Percentiles rank a stretch among this genome's conserved stretches.
These are phyloP conservation scores for Talaromyces stipitatus DNA, from an alignment of 495 filamentous ascomycete species.

Conservation along the genomic window DNA sequence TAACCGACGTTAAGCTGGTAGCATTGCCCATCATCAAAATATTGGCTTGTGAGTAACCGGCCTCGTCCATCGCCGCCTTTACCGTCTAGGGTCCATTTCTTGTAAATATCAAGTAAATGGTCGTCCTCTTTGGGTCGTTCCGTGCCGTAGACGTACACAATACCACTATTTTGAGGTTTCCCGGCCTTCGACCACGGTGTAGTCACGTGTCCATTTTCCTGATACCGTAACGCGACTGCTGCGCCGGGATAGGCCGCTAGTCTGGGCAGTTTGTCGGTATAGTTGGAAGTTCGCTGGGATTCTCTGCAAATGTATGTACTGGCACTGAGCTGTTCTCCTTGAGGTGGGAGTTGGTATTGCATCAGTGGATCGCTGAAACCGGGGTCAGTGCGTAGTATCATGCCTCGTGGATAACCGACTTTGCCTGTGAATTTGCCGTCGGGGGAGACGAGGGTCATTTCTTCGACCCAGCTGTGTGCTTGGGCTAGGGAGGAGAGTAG, in stretches of 20 bases:
- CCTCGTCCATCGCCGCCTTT: conserved; percentile 70
- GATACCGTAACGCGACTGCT: conserved; percentile 64
- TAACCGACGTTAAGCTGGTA: conserved; percentile 54
- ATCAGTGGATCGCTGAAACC: conserved; percentile 43
- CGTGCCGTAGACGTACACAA: conserved; percentile 78
- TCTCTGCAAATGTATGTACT: conserved; percentile 46
- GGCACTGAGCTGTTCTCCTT: conserved; percentile 19
- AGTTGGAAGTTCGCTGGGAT: conserved; percentile 42
- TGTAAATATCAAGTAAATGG: conserved; percentile 60
- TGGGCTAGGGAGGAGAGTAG: conserved; percentile 27
- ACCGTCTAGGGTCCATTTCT: conserved; percentile 66
- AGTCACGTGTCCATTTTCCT: conserved; percentile 86
- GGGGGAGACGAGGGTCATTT: conserved; percentile 56
- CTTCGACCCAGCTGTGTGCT: conserved; percentile 76
- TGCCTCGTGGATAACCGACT: conserved; percentile 60
- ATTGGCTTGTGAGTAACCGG: conserved; percentile 59
- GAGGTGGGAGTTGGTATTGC: conserved; percentile 8
- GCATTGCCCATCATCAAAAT: conserved; percentile 81
- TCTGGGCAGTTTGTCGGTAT: conserved; percentile 46
- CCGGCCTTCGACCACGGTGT: conserved; percentile 47
- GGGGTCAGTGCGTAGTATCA: conserved; percentile 40
- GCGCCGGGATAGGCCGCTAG: conserved; percentile 61
- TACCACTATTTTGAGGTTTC: conserved; percentile 65
- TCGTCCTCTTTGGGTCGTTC: conserved; percentile 51
- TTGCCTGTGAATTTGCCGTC: conserved; percentile 67